These are phyloP conservation scores for Fusarium denticulatum DNA, from an alignment of 2,329 filamentous ascomycete genomes.

Conservation along the genomic window DNA sequence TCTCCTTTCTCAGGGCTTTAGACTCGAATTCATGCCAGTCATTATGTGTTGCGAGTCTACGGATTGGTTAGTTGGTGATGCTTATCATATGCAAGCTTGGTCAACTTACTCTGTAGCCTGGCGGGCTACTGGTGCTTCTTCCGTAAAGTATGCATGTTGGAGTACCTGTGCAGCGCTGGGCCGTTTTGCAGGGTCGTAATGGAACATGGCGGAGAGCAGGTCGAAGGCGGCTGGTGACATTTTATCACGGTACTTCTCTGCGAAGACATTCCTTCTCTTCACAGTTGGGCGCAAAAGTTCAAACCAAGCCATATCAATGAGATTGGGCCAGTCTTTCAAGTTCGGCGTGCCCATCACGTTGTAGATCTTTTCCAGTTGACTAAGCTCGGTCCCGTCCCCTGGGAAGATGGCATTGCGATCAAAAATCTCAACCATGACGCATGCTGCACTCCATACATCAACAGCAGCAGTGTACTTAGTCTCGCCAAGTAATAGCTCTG, in stretches of 20 bases:
- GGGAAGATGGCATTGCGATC: slow-evolving; percentile 93
- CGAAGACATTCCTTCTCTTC: slow-evolving; percentile 78
- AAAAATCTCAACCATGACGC: slow-evolving; percentile 96
- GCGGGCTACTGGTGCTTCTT: slow-evolving; percentile 79
- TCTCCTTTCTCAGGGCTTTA: slow-evolving; percentile 91
- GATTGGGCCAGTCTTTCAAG: slow-evolving; percentile 83
- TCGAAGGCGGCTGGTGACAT: slow-evolving; percentile 85
- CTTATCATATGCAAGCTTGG: background rate
- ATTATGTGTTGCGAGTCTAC: slow-evolving; percentile 78
- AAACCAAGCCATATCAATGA: slow-evolving; percentile 97
- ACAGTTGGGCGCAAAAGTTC: slow-evolving; percentile 85
- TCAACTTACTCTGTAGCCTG: slow-evolving; percentile 83
- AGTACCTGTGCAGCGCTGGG: slow-evolving; percentile 87
- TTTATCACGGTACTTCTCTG: slow-evolving; percentile 81
- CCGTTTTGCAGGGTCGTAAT: slow-evolving; percentile 85
- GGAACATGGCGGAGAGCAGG: slow-evolving; percentile 84
- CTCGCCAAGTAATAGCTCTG: slow-evolving; percentile 89
- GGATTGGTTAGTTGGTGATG: slow-evolving; percentile 45
- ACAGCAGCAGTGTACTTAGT: slow-evolving; percentile 90
- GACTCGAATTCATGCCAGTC: slow-evolving; percentile 99
- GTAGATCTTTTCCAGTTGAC: slow-evolving; percentile 97
- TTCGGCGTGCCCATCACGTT: slow-evolving; percentile 89
- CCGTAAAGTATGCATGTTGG: slow-evolving; percentile 86
- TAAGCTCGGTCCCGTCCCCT: slow-evolving; percentile 94
- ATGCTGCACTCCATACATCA: slow-evolving; percentile 97